Base-by-base conservation (phyloP, 257 asterid species). In the Solanum virginianum region DNA sequence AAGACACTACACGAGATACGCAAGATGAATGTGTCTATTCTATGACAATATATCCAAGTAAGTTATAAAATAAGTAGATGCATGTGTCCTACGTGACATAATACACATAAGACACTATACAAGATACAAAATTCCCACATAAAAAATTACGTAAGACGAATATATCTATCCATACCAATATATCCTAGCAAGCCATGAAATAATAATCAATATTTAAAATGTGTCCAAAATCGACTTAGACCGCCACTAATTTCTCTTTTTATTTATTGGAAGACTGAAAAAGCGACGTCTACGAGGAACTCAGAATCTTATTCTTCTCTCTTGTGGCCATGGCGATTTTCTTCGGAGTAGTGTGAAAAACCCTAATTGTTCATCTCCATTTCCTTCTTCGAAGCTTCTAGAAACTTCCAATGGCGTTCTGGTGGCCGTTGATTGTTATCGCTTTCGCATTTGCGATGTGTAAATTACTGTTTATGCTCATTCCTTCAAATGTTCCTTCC, bases 401-500 rank as follows among this genome's bases (percentile, higher is more conserved):
- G 17, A 81, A 54, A 5, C 39, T 77, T 77, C 26, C 5, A 89
- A 97, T 97, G 99, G 96, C 98, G 92, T 95, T 95, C 89, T 95
- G 97, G 99, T 95, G 98, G 98, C 89, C 94, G 89, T 83, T 95
- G 86, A 54, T 92, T 66, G 98, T 95, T 55, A 29, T 92, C 80
- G 97, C 90, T 2, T 87, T 94, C 86, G 98, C 99, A 1, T 84
- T 89, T 79, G 94, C 89, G 92, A 92, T 97, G 94, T 97, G 99
- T 90, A 95, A 88, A 75, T 86, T 97, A 82, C 94, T 97, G 22
- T 87, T 97, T 74, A 90, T 94, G 97, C 95, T 97, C 92, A 88
- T 97, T 87, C 98, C 98, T 68, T 87, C 96, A 1, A 97, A 97
- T 84, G 98, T 95, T 22, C 98, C 98, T 88, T 91, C 98, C 14